These are phyloP conservation scores for Fusarium buharicum DNA, from an alignment of 2,329 filamentous ascomycete species.

Conservation along the genomic window DNA sequence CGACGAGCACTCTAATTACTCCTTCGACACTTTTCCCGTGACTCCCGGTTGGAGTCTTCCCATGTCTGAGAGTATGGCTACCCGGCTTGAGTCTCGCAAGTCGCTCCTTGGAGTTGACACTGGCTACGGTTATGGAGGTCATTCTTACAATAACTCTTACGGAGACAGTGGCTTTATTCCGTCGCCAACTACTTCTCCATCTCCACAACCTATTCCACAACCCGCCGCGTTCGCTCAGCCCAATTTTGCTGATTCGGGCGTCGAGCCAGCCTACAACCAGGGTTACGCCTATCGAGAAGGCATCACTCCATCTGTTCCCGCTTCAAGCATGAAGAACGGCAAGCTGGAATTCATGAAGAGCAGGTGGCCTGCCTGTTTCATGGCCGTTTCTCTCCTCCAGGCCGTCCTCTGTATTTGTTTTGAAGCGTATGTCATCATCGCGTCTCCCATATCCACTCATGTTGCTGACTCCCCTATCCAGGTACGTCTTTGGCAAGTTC, in stretches of 20 bases:
- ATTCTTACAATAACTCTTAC: slow-evolving; percentile 50
- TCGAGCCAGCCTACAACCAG: slow-evolving; percentile 49
- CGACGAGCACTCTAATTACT: slow-evolving; percentile 24
- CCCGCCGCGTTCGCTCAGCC: slow-evolving; percentile 44
- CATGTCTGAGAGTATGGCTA: slow-evolving; percentile 53
- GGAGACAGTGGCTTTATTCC: slow-evolving; percentile 39
- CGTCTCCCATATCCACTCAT: background rate
- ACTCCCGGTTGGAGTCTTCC: slow-evolving; percentile 53
- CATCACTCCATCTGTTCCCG: slow-evolving; percentile 48
- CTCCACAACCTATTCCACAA: slow-evolving; percentile 36
- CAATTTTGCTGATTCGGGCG: background rate
- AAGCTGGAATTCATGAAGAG: slow-evolving; percentile 80
- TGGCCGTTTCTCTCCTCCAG: slow-evolving; percentile 78
- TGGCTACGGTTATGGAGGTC: slow-evolving; percentile 51
- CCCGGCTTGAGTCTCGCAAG: slow-evolving; percentile 55
- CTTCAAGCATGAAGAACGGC: slow-evolving; percentile 47
- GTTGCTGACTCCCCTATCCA: slow-evolving; percentile 51
- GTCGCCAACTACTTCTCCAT: slow-evolving; percentile 17
- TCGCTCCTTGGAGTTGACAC: slow-evolving; percentile 54
- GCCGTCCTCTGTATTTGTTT: slow-evolving; percentile 82
- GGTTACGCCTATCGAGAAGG: slow-evolving; percentile 54
- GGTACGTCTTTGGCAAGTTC: slow-evolving; percentile 91
- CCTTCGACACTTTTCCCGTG: slow-evolving; percentile 32
- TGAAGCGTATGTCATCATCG: slow-evolving; percentile 75
- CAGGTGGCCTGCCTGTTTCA: slow-evolving; percentile 89